These are phyloP conservation scores for Cordyceps farinosa DNA, from an alignment of 2,329 filamentous ascomycete species.

Conservation along the genomic window DNA sequence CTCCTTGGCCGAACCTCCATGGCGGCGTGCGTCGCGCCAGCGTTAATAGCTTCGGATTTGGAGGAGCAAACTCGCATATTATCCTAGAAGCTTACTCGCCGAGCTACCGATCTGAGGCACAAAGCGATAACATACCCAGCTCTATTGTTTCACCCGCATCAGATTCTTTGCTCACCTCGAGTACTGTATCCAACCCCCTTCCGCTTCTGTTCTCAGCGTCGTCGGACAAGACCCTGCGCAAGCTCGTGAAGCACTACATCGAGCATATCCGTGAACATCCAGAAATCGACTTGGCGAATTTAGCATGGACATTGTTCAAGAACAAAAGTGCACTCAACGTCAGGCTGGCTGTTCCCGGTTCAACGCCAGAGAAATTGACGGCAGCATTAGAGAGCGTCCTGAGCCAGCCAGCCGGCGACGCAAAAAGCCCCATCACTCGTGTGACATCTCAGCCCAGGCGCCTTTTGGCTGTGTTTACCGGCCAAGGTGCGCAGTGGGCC, in stretches of 20 bases:
- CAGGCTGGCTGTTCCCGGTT: not conserved
- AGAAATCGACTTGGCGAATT: not conserved
- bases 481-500: constrained; percentile 31
- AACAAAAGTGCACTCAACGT: not conserved
- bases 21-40: constrained; percentile 17
- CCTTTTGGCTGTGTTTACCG: constrained; percentile 28
- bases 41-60: constrained; percentile 28
- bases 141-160: not conserved
- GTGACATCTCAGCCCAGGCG: not conserved
- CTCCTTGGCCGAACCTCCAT: constrained; percentile 21
- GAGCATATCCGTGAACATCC: not conserved
- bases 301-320: not conserved
- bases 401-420: not conserved
- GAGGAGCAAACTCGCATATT: constrained; percentile 27
- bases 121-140: not conserved
- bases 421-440: not conserved
- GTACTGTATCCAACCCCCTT: not conserved
- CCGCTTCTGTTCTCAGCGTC: constrained; percentile 23
- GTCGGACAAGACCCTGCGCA: constrained; percentile 16
- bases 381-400: not conserved
- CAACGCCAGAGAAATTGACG: not conserved
- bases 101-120: not conserved
- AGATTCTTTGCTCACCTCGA: not conserved
- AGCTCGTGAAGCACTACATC: not conserved
- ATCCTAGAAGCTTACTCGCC: constrained; percentile 22